Conservation (phyloP, 2,329 filamentous ascomycete genomes). For the Fusarium sp. region DNA sequence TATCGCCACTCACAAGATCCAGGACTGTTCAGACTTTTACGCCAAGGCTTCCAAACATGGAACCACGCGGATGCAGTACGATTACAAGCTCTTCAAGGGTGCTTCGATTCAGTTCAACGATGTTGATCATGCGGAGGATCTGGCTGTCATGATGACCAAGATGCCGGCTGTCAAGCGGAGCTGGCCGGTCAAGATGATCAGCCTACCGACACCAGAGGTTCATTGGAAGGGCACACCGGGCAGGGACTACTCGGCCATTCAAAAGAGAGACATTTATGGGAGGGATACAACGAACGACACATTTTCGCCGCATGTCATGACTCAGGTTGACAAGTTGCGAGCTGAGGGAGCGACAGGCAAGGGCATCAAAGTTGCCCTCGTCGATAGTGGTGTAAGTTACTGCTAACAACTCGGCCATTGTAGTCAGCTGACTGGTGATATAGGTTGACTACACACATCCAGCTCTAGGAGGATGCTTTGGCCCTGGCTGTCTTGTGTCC, state of each 20-base stretch:
- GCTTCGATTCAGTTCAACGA: conserved; percentile 65
- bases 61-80: conserved; percentile 58
- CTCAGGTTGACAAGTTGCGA: conserved; percentile 65
- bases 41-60: conserved; percentile 49
- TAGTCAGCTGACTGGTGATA: background rate
- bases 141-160: conserved; percentile 54
- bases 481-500: conserved; percentile 66
- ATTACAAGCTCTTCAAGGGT: conserved; percentile 65
- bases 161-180: conserved; percentile 61
- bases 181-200: conserved; percentile 60
- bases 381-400: conserved; percentile 65
- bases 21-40: conserved; percentile 35
- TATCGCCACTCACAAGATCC: background rate
- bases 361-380: conserved; percentile 64
- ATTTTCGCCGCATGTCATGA: conserved; percentile 66
- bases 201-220: conserved; percentile 56
- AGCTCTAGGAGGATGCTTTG: conserved; percentile 73
- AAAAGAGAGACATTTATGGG: conserved; percentile 27
- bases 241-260: conserved; percentile 32
- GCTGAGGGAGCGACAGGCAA: conserved; percentile 61
- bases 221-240: conserved; percentile 54
- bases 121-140: conserved; percentile 55
- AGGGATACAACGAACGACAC: conserved; percentile 47
- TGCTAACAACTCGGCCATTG: fast-evolving
- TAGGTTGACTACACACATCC: conserved; percentile 72